Base-by-base conservation (phyloP, 164 flowering plant species). In the Platanus orientalis region DNA sequence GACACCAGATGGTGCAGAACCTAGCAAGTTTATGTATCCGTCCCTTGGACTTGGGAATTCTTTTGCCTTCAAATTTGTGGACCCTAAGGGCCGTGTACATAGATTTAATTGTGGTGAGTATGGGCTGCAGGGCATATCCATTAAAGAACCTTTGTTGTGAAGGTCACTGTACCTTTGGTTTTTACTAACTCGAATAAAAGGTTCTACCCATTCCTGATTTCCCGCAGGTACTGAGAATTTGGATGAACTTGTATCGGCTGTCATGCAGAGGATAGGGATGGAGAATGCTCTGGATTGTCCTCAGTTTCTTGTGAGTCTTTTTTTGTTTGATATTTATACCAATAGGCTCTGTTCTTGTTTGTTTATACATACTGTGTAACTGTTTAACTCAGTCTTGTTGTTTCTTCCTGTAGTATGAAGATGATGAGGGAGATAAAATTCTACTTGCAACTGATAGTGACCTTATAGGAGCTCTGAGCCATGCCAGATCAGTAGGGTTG, bases 401-500 rank as follows among this genome's bases (percentile, higher is more conserved):
- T 60, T 68, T 63, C 34, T 55, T 66, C 52, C 55, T 67, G 54
- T 36, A 93, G 99, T 94, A 94, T 72, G 96, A 90, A 77, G 99
- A 94, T 67, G 99, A 94, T 70, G 99, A 94, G 75, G 92, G 95
- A 27, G 99, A 94, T 68, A 91, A 71, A 75, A 86, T 94, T 53
- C 65, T 94, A 44, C 89, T 94, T 68, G 54, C 93, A 50, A 76
- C 81, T 45, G 95, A 94, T 74, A 65, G 72, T 67, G 99, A 94
- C 77, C 90, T 94, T 61, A 39, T 75, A 66, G 83, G 81, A 68
- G 99, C 99, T 49, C 80, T 86, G 61, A 75, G 60, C 71, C 86
- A 87, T 71, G 93, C 99, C 47, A 82, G 92, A 78, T 78, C 79
- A 29, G 58, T 49, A 7, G 98, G 96, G 54, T 72, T 61, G 69